Evolutionary conservation across 208 protist species (phyloP), one percentile per base, ranked within the genome.

Genomic region (Trypanosoma congolense): DNA sequence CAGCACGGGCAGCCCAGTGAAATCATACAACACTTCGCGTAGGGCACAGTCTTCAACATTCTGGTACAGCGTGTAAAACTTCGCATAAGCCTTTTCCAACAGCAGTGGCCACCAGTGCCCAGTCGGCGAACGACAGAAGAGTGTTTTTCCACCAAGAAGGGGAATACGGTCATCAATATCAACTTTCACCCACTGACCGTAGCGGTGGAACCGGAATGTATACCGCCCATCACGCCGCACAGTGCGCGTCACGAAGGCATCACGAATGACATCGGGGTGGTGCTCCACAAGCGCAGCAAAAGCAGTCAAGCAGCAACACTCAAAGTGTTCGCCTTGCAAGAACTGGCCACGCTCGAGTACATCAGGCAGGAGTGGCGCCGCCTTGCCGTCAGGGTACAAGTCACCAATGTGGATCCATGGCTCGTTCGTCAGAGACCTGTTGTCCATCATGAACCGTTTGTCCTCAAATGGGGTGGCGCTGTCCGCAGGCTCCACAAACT

Each of bases 21-120:
- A 73, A 67, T 91, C 80, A 55, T 86, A 68, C 18, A 80, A 78
- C 18, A 76, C 35, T 50, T 92, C 84, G 19, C 64, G 64, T 56
- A 82, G 70, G 40, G 71, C 62, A 35, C 75, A 65, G 12, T 65
- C 61, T 24, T 80, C 75, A 26, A 92, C 16, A 51, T 83, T 81
- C n/a, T 76, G 21, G 54, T 84, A 91, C n/a, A 69, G 55, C 18
- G 71, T 83, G 75, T 91, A 87, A 63, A 87, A 83, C 74, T 91
- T 91, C 31, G 83, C 83, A 70, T 87, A 86, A 29, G 83, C 77
- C 73, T 84, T 80, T 56, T 84, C 73, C 31, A 84, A 65, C 43
- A 84, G 48, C 45, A 78, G 57, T 42, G 83, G 79, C 83, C 83
- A 91, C 75, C 73, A 82, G 65, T 83, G 71, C 25, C 61, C 60